Conservation (phyloP, 768 basidiomycete species). For the Auriscalpium microsporum region DNA sequence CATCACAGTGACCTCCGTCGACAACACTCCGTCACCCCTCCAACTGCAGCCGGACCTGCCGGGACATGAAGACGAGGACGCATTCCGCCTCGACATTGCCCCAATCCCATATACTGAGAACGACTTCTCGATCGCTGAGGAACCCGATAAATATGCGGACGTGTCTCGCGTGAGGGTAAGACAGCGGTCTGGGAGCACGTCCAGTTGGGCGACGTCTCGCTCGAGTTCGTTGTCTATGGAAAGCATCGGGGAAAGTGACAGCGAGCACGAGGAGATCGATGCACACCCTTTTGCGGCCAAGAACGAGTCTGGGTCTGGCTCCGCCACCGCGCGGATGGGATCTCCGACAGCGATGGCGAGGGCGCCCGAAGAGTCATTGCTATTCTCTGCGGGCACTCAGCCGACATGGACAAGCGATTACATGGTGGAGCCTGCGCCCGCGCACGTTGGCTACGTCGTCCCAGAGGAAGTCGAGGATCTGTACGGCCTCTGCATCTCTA, state of each 20-base stretch:
- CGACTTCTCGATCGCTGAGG: not conserved
- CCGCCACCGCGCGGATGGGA: slow-evolving; percentile 12
- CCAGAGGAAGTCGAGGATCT: slow-evolving; percentile 8
- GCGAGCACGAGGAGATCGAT: slow-evolving; percentile 3
- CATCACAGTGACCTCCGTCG: not conserved
- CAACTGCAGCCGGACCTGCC: slow-evolving; percentile 1
- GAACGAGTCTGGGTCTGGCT: slow-evolving; percentile 3
- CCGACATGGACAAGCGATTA: no score
- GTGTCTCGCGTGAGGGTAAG: not conserved
- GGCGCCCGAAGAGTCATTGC: not conserved
- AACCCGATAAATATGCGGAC: not conserved
- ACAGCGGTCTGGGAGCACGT: slow-evolving; percentile 5
- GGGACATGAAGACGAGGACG: slow-evolving; percentile 8
- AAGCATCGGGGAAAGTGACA: slow-evolving; percentile 13
- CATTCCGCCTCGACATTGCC: slow-evolving; percentile 12
- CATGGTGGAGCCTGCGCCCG: not conserved
- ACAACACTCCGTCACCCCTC: not conserved
- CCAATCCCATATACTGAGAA: slow-evolving; percentile 4
- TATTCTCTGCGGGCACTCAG: no score
- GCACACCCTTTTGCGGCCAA: not conserved
- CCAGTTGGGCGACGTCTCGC: slow-evolving; percentile 11
- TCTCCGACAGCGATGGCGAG: not conserved
- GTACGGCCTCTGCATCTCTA: slow-evolving; percentile 14
- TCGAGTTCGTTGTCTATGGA: slow-evolving; percentile 14
- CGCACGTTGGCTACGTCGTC: not conserved